Conservation (phyloP, 768 basidiomycete genomes). For the Boletus sp. region DNA sequence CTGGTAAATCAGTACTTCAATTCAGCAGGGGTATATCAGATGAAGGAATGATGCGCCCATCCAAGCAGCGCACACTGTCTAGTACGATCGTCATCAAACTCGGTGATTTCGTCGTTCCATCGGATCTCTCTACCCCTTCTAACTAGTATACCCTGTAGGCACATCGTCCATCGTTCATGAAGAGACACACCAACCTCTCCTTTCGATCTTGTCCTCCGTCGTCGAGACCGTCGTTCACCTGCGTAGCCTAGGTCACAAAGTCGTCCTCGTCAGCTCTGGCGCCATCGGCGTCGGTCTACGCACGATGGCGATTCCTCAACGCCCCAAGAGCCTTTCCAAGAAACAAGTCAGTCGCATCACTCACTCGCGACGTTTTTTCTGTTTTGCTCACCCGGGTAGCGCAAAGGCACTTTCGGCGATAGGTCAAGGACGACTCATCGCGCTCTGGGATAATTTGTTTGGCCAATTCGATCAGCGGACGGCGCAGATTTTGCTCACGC, state of each 20-base stretch:
- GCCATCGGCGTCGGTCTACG: constrained; percentile 96
- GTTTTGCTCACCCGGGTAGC: constrained; percentile 22
- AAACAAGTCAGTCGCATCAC: constrained; percentile 71
- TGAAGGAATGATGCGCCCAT: constrained; percentile 15
- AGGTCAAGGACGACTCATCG: constrained; percentile 94
- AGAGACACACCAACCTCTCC: constrained; percentile 85
- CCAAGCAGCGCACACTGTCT: constrained; percentile 31
- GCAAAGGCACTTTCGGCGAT: constrained; percentile 90
- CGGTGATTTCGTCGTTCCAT: constrained; percentile 43
- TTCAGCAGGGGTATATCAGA: constrained; percentile 1
- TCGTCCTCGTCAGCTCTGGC: constrained; percentile 93
- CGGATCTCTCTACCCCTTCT: constrained; percentile 1
- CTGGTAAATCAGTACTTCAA: constrained; percentile 4
- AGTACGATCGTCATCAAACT: constrained; percentile 86
- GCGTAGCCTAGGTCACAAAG: constrained; percentile 80
- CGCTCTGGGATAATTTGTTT: constrained; percentile 96
- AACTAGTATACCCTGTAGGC: constrained; percentile 39
- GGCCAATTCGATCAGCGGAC: constrained; percentile 92
- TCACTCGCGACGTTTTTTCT: neutral
- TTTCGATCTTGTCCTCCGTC: constrained; percentile 87
- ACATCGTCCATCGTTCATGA: constrained; percentile 97
- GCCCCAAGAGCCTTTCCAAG: constrained; percentile 81
- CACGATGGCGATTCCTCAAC: constrained; percentile 79
- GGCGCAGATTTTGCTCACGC: constrained; percentile 89
- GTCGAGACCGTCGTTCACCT: constrained; percentile 88